These are phyloP conservation scores for Lentinula novae-zelandiae DNA, from an alignment of 1,284 basidiomycete species.

Conservation along the genomic window DNA sequence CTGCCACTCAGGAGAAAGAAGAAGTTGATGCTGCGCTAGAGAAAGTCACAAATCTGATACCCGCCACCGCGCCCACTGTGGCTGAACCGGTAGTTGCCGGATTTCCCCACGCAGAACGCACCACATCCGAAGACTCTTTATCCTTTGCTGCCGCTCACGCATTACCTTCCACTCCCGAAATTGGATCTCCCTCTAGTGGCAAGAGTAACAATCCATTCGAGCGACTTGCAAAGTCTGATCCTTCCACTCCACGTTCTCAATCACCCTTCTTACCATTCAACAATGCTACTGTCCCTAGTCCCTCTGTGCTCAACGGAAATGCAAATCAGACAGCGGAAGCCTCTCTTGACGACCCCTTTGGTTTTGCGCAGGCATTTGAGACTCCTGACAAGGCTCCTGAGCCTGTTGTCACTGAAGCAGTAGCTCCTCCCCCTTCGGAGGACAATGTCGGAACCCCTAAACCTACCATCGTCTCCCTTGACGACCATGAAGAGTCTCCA, in stretches of 20 bases:
- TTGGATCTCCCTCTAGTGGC: slow-evolving; percentile 33
- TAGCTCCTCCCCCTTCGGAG: slow-evolving; percentile 15
- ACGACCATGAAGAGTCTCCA: not conserved
- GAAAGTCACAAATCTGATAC: slow-evolving; percentile 21
- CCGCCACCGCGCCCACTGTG: slow-evolving; percentile 13
- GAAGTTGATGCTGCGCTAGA: slow-evolving; percentile 50
- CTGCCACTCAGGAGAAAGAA: slow-evolving; percentile 54
- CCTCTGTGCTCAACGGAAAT: slow-evolving; percentile 8
- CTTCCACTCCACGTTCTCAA: slow-evolving; percentile 46
- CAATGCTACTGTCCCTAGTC: slow-evolving; percentile 28
- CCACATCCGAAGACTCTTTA: slow-evolving; percentile 45
- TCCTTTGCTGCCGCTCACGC: slow-evolving; percentile 63
- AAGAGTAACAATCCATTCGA: slow-evolving; percentile 97
- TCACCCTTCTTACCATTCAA: slow-evolving; percentile 53
- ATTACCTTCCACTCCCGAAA: slow-evolving; percentile 66
- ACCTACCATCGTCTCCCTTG: slow-evolving; percentile 7
- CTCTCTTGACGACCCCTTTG: slow-evolving; percentile 49
- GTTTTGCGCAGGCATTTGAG: slow-evolving; percentile 46
- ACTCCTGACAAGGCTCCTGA: slow-evolving; percentile 16
- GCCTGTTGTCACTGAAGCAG: not conserved
- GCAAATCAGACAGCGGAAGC: slow-evolving; percentile 7
- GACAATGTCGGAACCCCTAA: slow-evolving; percentile 17
- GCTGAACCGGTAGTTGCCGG: slow-evolving; percentile 13
- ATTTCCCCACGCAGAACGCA: slow-evolving; percentile 22
- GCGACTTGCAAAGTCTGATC: slow-evolving; percentile 51